phyloP scores from a whole-genome alignment of 306 rosid species.

The Cucurbita pepo region DNA sequence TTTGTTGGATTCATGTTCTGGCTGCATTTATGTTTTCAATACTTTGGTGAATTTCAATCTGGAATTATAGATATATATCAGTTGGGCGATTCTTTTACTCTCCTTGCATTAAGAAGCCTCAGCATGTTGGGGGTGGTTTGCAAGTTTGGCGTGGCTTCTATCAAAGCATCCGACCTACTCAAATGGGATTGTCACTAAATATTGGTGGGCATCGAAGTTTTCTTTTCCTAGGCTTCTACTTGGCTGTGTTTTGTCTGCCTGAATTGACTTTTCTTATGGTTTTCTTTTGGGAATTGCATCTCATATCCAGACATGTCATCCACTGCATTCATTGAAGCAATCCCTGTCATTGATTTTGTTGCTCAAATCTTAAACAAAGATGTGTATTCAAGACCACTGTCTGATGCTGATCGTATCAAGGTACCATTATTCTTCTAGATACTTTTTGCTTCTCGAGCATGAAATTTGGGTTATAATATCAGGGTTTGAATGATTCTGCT shows the following conservation, averaged over 20 bases:
- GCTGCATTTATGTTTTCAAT: background rate
- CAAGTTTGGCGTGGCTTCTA: slow-evolving; percentile 98
- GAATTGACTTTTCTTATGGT: background rate
- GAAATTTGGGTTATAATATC: background rate
- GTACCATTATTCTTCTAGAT: slow-evolving; percentile 14
- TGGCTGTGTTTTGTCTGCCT: background rate
- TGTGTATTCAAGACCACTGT: slow-evolving; percentile 49
- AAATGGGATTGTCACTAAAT: slow-evolving; percentile 89
- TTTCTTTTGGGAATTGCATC: background rate
- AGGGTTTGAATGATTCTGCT: background rate
- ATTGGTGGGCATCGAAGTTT: slow-evolving; percentile 38
- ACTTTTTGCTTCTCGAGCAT: background rate
- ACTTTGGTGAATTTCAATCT: background rate
- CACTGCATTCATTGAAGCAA: slow-evolving; percentile 84
- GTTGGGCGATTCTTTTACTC: slow-evolving; percentile 89
- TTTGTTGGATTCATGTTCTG: slow-evolving; percentile 1
- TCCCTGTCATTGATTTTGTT: slow-evolving; percentile 80
- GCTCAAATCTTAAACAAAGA: slow-evolving; percentile 63
- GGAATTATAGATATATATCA: slow-evolving; percentile 53
- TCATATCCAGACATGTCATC: slow-evolving; percentile 76
- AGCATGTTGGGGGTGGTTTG: slow-evolving; percentile 81
- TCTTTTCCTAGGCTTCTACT: background rate
- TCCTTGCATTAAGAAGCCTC: slow-evolving; percentile 64
- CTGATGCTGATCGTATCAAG: slow-evolving; percentile 89
- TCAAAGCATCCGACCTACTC: slow-evolving; percentile 95